Conservation (phyloP, 2,329 filamentous ascomycete genomes). For the Tetracladium maxilliforme region DNA sequence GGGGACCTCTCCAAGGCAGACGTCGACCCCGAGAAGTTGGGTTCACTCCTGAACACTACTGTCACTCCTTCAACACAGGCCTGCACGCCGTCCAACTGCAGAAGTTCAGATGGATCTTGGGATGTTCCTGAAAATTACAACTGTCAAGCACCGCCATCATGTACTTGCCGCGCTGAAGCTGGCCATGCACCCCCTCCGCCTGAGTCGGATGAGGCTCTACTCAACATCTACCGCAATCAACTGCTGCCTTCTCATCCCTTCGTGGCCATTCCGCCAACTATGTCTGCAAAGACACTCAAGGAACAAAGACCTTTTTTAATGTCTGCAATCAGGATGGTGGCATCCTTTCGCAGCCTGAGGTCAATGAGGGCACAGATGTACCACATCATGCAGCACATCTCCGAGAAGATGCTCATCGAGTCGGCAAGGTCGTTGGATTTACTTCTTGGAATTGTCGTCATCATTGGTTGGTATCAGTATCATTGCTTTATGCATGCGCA, state of each 20-base stretch:
- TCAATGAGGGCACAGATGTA: slow-evolving; percentile 36
- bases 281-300: slow-evolving; percentile 20
- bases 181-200: slow-evolving; percentile 22
- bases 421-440: slow-evolving; percentile 34
- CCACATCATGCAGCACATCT: slow-evolving; percentile 26
- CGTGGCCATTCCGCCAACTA: slow-evolving; percentile 22
- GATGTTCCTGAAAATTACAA: too few relatives aligned
- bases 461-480: slow-evolving; percentile 36
- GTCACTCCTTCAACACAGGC: slow-evolving; percentile 10
- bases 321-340: slow-evolving; percentile 31
- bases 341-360: slow-evolving; percentile 27
- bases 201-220: slow-evolving; percentile 28
- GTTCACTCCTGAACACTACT: slow-evolving; percentile 6
- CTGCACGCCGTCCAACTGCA: slow-evolving; percentile 1
- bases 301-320: slow-evolving; percentile 30
- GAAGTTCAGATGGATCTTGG: slow-evolving; percentile 22
- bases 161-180: slow-evolving; percentile 27
- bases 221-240: slow-evolving; percentile 26
- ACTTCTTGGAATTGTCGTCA: slow-evolving; percentile 30
- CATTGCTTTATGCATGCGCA: slow-evolving; percentile 38
- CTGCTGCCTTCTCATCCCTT: slow-evolving; percentile 30
- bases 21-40: slow-evolving; percentile 3
- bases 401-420: slow-evolving; percentile 31
- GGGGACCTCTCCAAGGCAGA: slow-evolving; percentile 15
- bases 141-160: slow-evolving; percentile 26